These are phyloP conservation scores for Rubia balearica DNA, from an alignment of 305 asterid genomes.

Conservation along the genomic window DNA sequence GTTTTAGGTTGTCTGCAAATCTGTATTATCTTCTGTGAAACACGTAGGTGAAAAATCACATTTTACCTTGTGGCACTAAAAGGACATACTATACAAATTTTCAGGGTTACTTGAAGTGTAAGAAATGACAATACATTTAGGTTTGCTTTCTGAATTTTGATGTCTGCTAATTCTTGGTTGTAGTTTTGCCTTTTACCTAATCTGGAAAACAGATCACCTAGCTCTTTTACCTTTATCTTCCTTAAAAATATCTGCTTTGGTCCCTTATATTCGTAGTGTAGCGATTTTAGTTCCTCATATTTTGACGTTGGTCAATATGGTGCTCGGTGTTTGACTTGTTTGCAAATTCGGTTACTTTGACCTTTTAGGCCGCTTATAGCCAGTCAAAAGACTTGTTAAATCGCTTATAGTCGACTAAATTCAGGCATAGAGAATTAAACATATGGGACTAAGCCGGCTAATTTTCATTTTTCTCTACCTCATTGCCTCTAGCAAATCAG, in stretches of 20 bases:
- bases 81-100: not conserved
- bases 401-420: not conserved
- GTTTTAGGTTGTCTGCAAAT: not conserved
- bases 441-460: not conserved
- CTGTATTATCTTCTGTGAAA: not conserved
- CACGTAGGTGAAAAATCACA: not conserved
- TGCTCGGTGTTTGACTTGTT: not conserved
- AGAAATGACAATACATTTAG: conserved; percentile 24
- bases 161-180: conserved; percentile 28
- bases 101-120: conserved; percentile 14
- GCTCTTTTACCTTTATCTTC: conserved; percentile 20
- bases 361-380: not conserved
- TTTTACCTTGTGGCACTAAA: not conserved
- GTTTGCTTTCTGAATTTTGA: conserved; percentile 34
- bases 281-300: not conserved
- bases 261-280: not conserved
- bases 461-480: not conserved
- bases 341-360: not conserved
- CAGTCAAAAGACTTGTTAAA: not conserved
- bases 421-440: not conserved
- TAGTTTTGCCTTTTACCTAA: conserved; percentile 32
- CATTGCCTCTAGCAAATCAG: too few species aligned
- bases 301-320: not conserved
- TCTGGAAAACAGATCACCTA: conserved; percentile 42
- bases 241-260: not conserved